Evolutionary conservation across 495 filamentous ascomycete species (phyloP), one percentile per base, ranked within the genome.

Genomic region (Aspergillus kassunensis): DNA sequence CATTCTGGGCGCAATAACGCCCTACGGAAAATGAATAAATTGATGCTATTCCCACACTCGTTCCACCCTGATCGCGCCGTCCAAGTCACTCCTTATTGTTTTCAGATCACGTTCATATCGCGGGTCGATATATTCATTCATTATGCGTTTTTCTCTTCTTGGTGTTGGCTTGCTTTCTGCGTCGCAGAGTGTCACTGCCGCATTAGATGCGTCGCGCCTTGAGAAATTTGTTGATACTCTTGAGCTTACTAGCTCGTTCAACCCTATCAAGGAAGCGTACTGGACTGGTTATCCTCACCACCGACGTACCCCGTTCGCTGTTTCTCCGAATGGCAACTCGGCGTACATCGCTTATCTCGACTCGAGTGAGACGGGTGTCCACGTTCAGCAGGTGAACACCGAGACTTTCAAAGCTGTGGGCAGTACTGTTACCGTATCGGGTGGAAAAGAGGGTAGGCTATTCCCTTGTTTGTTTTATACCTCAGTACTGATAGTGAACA

Each of bases 251-350:
- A 60, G 55, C 31, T 49, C 62, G 16, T 79, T 79, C 55, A 70
- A 77, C 50, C 77, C 78, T 10, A 68, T 80, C 24, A 72, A 75
- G 55, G 65, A 62, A 0, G 67, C 73, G 18, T 80, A 80, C 67
- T 80, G 78, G 77, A 79, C 77, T 30, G 68, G 66, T 3, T 71
- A 73, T 40, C 75, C 74, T 40, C 78, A 81, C 48, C 77, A 79
- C 53, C 72, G 75, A 15, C 69, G 77, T 12, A 78, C 78, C 16
- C 77, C 78, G 6, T 80, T 81, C 42, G 68, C 76, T 12, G 59
- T 72, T 12, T 79, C 78, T 4, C 73, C 76, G 0, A 66, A 78
- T 60, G 75, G 76, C 16, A 73, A 75, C 44, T 73, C 75, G 0
- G 78, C 75, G 9, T 80, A 79, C 52, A 51, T 79, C 10, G 78